These are phyloP conservation scores for Saturnispora mendoncae DNA, from an alignment of 805 yeast genomes.

Conservation along the genomic window DNA sequence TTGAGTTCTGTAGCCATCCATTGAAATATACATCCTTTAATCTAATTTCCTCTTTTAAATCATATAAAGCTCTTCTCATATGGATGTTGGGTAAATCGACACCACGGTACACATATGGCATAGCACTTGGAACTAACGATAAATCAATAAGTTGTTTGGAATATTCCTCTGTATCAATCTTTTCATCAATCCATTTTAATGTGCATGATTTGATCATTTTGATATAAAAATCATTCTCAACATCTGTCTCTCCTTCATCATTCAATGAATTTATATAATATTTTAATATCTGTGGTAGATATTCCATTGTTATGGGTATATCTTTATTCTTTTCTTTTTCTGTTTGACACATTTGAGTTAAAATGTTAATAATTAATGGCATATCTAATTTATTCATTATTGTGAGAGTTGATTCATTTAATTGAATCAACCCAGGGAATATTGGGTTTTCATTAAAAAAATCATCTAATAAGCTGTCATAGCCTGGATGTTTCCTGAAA, in stretches of 20 bases:
- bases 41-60: slow-evolving; percentile 15
- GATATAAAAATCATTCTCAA: slow-evolving; percentile 20
- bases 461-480: slow-evolving; percentile 15
- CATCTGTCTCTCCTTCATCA: slow-evolving; percentile 11
- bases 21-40: slow-evolving; percentile 17
- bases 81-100: slow-evolving; percentile 18
- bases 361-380: not conserved
- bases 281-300: slow-evolving; percentile 22
- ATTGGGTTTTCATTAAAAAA: slow-evolving; percentile 22
- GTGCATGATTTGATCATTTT: slow-evolving; percentile 16
- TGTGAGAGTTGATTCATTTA: slow-evolving; percentile 4
- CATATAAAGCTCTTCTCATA: slow-evolving; percentile 24
- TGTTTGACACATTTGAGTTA: slow-evolving; percentile 3
- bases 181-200: slow-evolving; percentile 14
- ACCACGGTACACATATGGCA: slow-evolving; percentile 15
- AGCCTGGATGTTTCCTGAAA: slow-evolving; percentile 8
- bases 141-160: slow-evolving; percentile 17
- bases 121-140: slow-evolving; percentile 24
- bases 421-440: slow-evolving; percentile 21
- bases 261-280: slow-evolving; percentile 17
- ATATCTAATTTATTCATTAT: slow-evolving; percentile 2
- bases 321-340: slow-evolving; percentile 5
- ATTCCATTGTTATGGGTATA: slow-evolving; percentile 15
- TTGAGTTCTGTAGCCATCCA: slow-evolving; percentile 13
- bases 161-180: slow-evolving; percentile 15